A percentile compares a stretch with the other conserved stretches of the same genome.
These are phyloP conservation scores for Beauveria bassiana DNA, from an alignment of 2,329 filamentous ascomycete species.

Conservation along the genomic window DNA sequence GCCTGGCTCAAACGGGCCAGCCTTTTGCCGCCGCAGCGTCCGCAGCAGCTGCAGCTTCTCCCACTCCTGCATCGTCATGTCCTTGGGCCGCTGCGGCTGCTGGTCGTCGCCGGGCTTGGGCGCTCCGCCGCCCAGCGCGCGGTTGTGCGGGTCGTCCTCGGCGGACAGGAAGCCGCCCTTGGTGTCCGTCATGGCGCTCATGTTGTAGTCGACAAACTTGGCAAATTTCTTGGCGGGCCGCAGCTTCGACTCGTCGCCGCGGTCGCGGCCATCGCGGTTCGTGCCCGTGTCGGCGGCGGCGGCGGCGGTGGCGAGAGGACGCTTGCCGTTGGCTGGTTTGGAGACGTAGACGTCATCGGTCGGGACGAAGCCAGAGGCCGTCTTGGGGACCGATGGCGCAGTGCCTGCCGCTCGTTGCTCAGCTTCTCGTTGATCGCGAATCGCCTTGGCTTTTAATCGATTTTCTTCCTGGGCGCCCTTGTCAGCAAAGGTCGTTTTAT, in stretches of 20 bases:
- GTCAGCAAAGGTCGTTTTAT: background rate
- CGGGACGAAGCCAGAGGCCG: conserved; percentile 63
- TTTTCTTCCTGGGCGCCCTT: conserved; percentile 64
- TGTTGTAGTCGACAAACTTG: conserved; percentile 95
- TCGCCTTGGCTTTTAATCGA: conserved; percentile 79
- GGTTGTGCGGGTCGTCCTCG: conserved; percentile 87
- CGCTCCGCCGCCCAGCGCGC: conserved; percentile 46
- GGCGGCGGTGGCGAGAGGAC: conserved; percentile 52
- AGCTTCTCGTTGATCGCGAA: conserved; percentile 65
- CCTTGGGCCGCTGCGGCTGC: conserved; percentile 68
- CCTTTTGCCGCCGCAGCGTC: conserved; percentile 63
- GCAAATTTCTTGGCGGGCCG: conserved; percentile 80
- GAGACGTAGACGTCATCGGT: conserved; percentile 55
- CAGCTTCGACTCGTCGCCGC: conserved; percentile 43
- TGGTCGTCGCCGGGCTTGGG: conserved; percentile 31
- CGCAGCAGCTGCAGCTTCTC: conserved; percentile 71
- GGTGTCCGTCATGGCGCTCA: conserved; percentile 95
- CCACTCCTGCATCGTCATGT: conserved; percentile 91
- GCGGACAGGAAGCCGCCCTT: conserved; percentile 91
- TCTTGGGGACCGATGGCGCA: conserved; percentile 35
- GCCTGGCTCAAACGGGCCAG: conserved; percentile 81
- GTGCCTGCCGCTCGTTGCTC: conserved; percentile 42
- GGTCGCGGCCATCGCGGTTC: conserved; percentile 59
- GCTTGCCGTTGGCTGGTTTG: conserved; percentile 49
- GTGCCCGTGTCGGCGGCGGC: conserved; percentile 45